Conservation (phyloP, 805 yeast genomes). For the Metschnikowia sp. region DNA sequence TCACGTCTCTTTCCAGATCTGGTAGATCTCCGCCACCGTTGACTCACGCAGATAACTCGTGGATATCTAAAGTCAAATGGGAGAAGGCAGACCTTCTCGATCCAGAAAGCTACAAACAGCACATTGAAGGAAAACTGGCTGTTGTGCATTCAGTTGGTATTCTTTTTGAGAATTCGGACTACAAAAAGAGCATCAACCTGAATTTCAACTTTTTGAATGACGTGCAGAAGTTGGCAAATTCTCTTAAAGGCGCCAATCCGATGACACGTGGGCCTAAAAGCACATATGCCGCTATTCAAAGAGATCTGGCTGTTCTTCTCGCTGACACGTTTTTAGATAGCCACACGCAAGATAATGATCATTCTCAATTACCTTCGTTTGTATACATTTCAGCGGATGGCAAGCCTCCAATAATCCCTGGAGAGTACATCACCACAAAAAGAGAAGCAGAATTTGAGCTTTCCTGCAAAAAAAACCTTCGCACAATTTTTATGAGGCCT, state of each 20-base stretch:
- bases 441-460: conserved; percentile 70
- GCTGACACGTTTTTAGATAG: conserved; percentile 51
- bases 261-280: conserved; percentile 44
- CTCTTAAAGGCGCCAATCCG: conserved; percentile 58
- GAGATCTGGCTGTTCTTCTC: conserved; percentile 62
- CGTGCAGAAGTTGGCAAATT: conserved; percentile 26
- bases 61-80: conserved; percentile 67
- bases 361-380: conserved; percentile 36
- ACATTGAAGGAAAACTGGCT: conserved; percentile 49
- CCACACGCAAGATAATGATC: background rate
- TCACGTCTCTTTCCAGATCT: conserved; percentile 65
- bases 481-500: conserved; percentile 71
- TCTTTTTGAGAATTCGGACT: conserved; percentile 62
- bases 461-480: conserved; percentile 41
- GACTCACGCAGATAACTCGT: conserved; percentile 21
- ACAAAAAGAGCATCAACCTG: conserved; percentile 54
- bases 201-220: conserved; percentile 35
- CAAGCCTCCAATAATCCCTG: conserved; percentile 61
- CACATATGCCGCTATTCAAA: conserved; percentile 63
- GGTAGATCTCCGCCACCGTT: conserved; percentile 47
- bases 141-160: conserved; percentile 86
- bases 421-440: conserved; percentile 71
- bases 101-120: conserved; percentile 51
- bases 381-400: conserved; percentile 81
- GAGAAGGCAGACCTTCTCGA: conserved; percentile 63